Evolutionary conservation across 2,329 filamentous ascomycete genomes (phyloP), one percentile per base, ranked within the genome.

Genomic region (Neophaeococcomyces aloes): DNA sequence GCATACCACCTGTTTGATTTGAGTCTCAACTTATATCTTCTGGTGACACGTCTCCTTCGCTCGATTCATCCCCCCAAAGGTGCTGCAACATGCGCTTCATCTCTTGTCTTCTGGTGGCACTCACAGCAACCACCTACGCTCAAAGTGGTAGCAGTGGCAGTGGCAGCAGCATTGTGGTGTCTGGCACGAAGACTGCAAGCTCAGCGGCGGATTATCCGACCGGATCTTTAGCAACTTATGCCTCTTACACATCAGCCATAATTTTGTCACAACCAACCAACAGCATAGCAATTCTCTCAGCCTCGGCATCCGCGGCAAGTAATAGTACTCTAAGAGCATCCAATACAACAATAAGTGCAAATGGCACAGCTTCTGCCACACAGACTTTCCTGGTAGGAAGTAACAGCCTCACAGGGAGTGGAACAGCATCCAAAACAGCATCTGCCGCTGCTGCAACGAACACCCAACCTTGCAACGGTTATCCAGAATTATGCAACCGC

Each of bases 381-480:
- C 44, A 50, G 17, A 55, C 53, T 11, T 33, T 69, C 17, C 56
- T 71, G 14, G 55, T 61, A 5, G 65, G 65, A n/a, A 56, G 58
- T 25, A 49, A 57, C 14, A 57, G 55, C 8, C 55, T 58, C 14
- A 54, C 53, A 5, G 58, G 65, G 2, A 68, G 67, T 29, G 71
- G 68, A 2, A 72, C 70, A 48, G 59, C 57, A n/a, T 71, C 67
- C 29, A 60, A 61, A 29, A 68, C 70, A 10, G 60, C 66, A 8
- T 65, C 64, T 19, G 52, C 64, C 19, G 59, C 60, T 11, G 62
- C 52, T 39, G 71, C 79, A 1, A 76, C 74, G 35, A 89, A 88
- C 61, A 88, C 83, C 0, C 78, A 78, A 47, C 79, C 83, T 3
- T 93, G 86, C 70, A 93, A 93, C 63, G 78, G 79, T 60, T 78